Conservation (phyloP, 2,329 filamentous ascomycete genomes). For the Emmonsiellopsis sp. region DNA sequence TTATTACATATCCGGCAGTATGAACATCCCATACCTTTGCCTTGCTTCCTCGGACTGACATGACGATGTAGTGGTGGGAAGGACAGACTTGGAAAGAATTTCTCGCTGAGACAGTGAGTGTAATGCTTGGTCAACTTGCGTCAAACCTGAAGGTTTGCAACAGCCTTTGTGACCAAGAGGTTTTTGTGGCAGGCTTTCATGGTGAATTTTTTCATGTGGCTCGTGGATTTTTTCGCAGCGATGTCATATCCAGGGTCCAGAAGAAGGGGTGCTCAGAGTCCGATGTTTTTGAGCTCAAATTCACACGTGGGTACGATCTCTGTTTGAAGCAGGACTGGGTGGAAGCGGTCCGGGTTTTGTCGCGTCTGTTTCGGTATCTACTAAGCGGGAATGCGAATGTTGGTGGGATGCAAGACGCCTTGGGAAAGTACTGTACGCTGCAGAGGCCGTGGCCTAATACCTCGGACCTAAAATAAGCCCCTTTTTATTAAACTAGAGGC, state of each 20-base stretch:
- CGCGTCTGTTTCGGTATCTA: slow-evolving; percentile 10
- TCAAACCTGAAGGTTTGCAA: slow-evolving; percentile 1
- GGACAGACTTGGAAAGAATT: slow-evolving; percentile 9
- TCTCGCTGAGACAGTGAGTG: slow-evolving; percentile 5
- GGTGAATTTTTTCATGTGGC: background rate
- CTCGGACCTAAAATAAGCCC: background rate
- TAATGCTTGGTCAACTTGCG: slow-evolving; percentile 11
- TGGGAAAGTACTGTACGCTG: background rate
- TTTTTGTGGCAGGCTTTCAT: slow-evolving; percentile 1
- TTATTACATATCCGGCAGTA: background rate
- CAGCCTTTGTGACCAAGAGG: background rate
- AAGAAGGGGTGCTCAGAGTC: background rate
- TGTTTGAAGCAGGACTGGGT: slow-evolving; percentile 10
- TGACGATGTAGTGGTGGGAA: slow-evolving; percentile 7
- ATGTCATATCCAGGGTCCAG: background rate
- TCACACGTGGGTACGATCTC: slow-evolving; percentile 10
- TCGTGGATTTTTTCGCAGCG: background rate
- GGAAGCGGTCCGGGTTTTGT: slow-evolving; percentile 8
- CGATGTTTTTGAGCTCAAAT: slow-evolving; percentile 1
- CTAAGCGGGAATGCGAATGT: slow-evolving; percentile 10
- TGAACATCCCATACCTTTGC: background rate
- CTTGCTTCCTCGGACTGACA: background rate
- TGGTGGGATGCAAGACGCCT: slow-evolving; percentile 5
- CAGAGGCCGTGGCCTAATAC: background rate
- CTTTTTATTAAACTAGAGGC: background rate